Evolutionary conservation across 2,329 filamentous ascomycete genomes (phyloP).

Genomic region (Xylariaceae sp.): DNA sequence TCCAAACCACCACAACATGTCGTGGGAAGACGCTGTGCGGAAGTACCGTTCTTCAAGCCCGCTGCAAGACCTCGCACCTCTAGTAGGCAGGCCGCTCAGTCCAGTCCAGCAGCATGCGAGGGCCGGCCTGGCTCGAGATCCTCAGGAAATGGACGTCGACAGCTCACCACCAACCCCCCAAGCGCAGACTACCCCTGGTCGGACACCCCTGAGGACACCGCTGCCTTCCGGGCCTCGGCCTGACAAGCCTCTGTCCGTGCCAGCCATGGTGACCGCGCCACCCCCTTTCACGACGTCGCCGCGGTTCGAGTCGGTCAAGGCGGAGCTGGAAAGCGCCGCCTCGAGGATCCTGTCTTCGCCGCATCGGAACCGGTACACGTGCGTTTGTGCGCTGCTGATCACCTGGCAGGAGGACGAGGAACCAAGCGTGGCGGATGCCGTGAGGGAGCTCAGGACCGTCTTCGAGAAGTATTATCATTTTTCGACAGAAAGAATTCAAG

Average conservation of each 20-base stretch:
- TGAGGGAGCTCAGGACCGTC: constrained; percentile 42
- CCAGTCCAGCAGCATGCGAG: constrained; percentile 33
- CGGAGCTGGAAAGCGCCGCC: constrained; percentile 44
- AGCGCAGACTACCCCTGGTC: constrained; percentile 22
- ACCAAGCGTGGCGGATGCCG: constrained; percentile 29
- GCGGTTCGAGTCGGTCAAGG: constrained; percentile 42
- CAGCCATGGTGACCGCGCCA: constrained; percentile 19
- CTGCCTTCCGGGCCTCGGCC: constrained; percentile 48
- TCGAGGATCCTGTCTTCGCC: constrained; percentile 42
- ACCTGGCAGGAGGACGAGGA: constrained; percentile 50
- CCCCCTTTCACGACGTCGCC: constrained; percentile 28
- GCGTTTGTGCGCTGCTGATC: constrained; percentile 46
- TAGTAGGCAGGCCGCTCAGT: constrained; percentile 38
- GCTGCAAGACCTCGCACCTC: constrained; percentile 41
- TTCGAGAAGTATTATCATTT: constrained; percentile 47
- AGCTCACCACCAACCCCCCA: constrained; percentile 24
- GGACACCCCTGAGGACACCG: constrained; percentile 41
- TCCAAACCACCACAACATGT: constrained; percentile 53
- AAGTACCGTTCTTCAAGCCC: constrained; percentile 50
- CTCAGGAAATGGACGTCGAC: constrained; percentile 51
- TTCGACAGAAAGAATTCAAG: constrained; percentile 38
- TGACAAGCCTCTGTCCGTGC: constrained; percentile 38
- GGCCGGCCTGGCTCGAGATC: constrained; percentile 35
- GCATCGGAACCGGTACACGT: constrained; percentile 44
- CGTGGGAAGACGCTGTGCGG: constrained; percentile 49